A percentile compares a stretch with the other conserved stretches of the same genome.
These are phyloP conservation scores for Isabelozyma rhagii DNA, from an alignment of 805 yeast genomes.

Conservation along the genomic window DNA sequence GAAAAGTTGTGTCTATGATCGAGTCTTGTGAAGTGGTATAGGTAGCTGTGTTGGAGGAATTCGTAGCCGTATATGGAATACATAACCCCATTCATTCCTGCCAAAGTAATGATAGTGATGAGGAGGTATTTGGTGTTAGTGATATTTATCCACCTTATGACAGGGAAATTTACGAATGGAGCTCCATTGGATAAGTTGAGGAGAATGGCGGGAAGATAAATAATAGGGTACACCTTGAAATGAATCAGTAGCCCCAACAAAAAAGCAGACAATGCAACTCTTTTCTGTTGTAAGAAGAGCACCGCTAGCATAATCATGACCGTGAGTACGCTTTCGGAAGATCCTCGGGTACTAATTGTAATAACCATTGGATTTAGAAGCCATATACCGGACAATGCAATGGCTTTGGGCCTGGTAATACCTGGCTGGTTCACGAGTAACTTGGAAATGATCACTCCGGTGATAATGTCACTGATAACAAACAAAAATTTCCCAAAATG, in stretches of 20 bases:
- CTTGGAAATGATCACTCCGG: constrained; percentile 58
- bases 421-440: constrained; percentile 38
- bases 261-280: constrained; percentile 31
- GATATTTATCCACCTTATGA: constrained; percentile 37
- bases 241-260: constrained; percentile 79
- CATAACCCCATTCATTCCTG: constrained; percentile 54
- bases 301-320: constrained; percentile 65
- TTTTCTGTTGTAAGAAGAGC: constrained; percentile 38
- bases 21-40: constrained; percentile 76
- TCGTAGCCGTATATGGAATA: constrained; percentile 68
- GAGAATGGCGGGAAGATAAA: constrained; percentile 74
- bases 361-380: constrained; percentile 91
- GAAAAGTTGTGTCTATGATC: constrained; percentile 97
- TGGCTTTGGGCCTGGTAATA: constrained; percentile 18
- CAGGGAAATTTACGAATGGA: constrained; percentile 22
- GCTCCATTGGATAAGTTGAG: constrained; percentile 33
- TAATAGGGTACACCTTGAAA: constrained; percentile 87
- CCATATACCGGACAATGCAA: constrained; percentile 65
- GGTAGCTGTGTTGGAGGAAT: constrained; percentile 71
- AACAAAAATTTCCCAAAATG: constrained; percentile 80
- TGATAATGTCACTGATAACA: constrained; percentile 71
- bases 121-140: constrained; percentile 24
- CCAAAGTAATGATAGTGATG: constrained; percentile 42
- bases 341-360: constrained; percentile 89
- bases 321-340: constrained; percentile 85